Evolutionary conservation across 2,329 filamentous ascomycete species (phyloP).

Genomic region (Cladosporium sp.): DNA sequence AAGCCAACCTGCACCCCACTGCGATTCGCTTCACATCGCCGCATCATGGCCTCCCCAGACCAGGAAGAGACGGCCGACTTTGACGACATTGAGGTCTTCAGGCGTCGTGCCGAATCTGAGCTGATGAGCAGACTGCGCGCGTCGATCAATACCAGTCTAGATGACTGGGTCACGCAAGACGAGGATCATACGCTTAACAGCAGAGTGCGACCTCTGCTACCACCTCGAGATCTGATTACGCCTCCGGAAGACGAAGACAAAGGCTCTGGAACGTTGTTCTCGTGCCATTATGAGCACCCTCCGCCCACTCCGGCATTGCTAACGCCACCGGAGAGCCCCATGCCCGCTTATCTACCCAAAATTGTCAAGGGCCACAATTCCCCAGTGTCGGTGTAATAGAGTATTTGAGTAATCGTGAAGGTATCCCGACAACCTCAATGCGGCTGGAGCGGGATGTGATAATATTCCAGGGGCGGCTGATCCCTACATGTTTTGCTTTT

Average conservation of each 20-base stretch:
- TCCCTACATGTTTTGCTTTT: background rate
- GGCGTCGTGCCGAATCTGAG: constrained; percentile 11
- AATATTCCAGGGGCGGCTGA: no score
- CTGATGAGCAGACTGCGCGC: constrained; percentile 16
- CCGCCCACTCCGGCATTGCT: constrained; percentile 9
- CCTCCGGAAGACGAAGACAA: constrained; percentile 15
- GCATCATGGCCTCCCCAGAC: constrained; percentile 25
- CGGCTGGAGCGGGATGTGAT: no score
- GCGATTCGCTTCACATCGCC: constrained; percentile 38
- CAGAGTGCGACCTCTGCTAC: background rate
- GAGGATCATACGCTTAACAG: background rate
- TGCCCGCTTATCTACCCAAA: constrained; percentile 2
- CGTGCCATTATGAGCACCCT: constrained; percentile 23
- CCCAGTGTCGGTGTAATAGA: background rate
- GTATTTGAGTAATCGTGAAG: no score
- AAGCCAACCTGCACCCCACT: constrained; percentile 36
- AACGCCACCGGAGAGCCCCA: constrained; percentile 19
- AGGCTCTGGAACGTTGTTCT: constrained; percentile 22
- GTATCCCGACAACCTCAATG: no score
- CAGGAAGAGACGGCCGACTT: constrained; percentile 38
- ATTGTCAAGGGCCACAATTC: background rate
- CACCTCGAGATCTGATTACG: background rate
- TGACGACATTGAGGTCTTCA: constrained; percentile 29
- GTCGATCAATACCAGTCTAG: background rate
- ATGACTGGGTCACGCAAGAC: background rate